Evolutionary conservation across 2,329 filamentous ascomycete genomes (phyloP), one percentile per base, ranked within the genome.

Genomic region (Chrysoporthe puriensis): DNA sequence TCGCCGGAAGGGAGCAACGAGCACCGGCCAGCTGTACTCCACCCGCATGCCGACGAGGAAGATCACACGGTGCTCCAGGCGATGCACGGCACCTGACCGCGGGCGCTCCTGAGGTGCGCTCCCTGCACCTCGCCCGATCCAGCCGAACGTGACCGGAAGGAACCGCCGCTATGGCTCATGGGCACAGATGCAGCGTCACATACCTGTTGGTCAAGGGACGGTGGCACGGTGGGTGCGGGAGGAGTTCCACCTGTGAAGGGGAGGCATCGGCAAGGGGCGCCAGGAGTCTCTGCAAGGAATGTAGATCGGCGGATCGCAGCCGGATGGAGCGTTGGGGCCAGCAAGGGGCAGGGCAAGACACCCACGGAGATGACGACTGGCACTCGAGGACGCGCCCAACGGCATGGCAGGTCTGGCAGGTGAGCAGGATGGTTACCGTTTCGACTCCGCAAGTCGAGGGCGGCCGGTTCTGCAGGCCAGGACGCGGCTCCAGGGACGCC

Each of bases 401-500:
- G 36, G 6, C 36, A 6, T 40, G 36, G 36, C 36, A 9, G 6
- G 9, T 40, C 36, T 6, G 5, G 36, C 36, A 40, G 6, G 9
- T 9, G 36, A 40, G 36, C 6, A 40, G 36, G 36, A 9, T 9
- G 36, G 4, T 40, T 7, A 40, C 36, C 36, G 9, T 9, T 40
- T 40, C 34, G 11, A 21, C 11, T 61, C 43, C 6, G 42, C 59
- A 34, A 44, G 21, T 61, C 21, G 18, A 34, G n/a, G 26, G 26
- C 26, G 26, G 59, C 9, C 59, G 21, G 42, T 43, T 44, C 42
- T 34, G 26, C 63, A 62, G 43, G 43, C 46, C 59, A 66, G 63
- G 34, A 44, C 46, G 56, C 64, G 65, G 64, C 67, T 50, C 42
- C 52, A 34, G 26, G 58, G 54, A 66, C 60, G 63, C 63, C 62